Conservation (phyloP, 2,329 filamentous ascomycete genomes). For the Aspergillus texensis region DNA sequence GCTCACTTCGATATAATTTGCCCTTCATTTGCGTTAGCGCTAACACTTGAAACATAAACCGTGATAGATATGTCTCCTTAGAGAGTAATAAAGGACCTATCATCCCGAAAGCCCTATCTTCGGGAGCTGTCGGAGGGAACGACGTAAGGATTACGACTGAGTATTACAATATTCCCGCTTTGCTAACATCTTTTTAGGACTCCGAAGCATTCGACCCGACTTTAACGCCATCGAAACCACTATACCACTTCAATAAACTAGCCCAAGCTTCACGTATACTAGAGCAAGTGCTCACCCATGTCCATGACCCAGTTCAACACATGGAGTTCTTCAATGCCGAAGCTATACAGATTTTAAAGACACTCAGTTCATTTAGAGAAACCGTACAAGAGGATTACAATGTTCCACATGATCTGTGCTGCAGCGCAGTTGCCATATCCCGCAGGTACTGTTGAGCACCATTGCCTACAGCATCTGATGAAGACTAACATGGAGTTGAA, state of each 20-base stretch:
- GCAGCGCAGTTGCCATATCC: background rate
- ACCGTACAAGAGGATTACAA: background rate
- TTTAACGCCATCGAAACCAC: background rate
- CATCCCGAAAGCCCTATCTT: background rate
- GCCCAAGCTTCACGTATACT: conserved; percentile 4
- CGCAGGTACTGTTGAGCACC: background rate
- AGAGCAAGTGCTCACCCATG: background rate
- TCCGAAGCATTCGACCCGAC: background rate
- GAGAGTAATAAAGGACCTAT: conserved; percentile 1
- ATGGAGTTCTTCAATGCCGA: background rate
- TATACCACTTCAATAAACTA: background rate
- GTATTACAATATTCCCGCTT: too few relatives aligned
- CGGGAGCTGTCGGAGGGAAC: background rate
- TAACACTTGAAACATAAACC: background rate
- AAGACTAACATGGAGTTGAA: background rate
- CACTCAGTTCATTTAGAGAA: background rate
- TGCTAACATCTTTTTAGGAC: background rate
- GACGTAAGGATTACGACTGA: background rate
- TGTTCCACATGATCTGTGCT: background rate
- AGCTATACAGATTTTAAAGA: background rate
- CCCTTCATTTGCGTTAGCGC: background rate
- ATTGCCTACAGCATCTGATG: too few relatives aligned
- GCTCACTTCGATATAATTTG: background rate
- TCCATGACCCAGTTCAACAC: background rate
- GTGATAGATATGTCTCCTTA: background rate